Percentiles rank a stretch among this genome's conserved stretches.
These are phyloP conservation scores for Xerophyta viscosa DNA, from an alignment of 106 monocot genomes.

Conservation along the genomic window DNA sequence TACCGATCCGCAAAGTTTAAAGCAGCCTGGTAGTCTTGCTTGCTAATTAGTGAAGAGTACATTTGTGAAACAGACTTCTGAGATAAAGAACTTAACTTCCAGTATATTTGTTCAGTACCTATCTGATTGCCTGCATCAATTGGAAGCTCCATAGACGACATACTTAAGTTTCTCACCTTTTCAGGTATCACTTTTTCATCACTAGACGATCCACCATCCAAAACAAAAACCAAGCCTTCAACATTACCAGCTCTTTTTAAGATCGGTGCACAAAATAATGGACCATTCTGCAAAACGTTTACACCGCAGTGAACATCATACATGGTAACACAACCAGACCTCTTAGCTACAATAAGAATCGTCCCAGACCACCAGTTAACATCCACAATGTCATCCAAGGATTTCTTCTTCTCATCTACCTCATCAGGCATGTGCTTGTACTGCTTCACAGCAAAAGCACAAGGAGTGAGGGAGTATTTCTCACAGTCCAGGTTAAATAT, in stretches of 20 bases:
- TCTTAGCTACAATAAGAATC: conserved; percentile 52
- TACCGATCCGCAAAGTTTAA: conserved; percentile 59
- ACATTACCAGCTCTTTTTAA: conserved; percentile 40
- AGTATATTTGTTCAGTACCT: conserved; percentile 25
- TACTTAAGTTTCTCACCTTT: conserved; percentile 6
- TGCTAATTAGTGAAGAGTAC: conserved; percentile 54
- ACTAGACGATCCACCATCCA: conserved; percentile 27
- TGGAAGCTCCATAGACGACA: neutral
- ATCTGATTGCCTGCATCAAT: neutral
- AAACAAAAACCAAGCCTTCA: conserved; percentile 52
- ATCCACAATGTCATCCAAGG: conserved; percentile 40
- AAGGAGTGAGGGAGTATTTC: conserved; percentile 31
- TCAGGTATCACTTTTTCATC: conserved; percentile 8
- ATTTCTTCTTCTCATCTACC: conserved; percentile 12
- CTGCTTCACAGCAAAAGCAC: conserved; percentile 24
- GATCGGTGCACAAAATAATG: conserved; percentile 24
- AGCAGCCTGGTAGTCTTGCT: conserved; percentile 44
- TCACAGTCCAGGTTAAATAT: conserved; percentile 43
- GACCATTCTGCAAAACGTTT: conserved; percentile 36
- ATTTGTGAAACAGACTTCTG: conserved; percentile 64
- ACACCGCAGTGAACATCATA: conserved; percentile 31
- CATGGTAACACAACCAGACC: conserved; percentile 43
- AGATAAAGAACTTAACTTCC: conserved; percentile 62
- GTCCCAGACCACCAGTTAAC: conserved; percentile 79
- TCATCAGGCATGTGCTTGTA: neutral